These are phyloP conservation scores for Phoma herbarum DNA, from an alignment of 2,329 filamentous ascomycete genomes.

Conservation along the genomic window DNA sequence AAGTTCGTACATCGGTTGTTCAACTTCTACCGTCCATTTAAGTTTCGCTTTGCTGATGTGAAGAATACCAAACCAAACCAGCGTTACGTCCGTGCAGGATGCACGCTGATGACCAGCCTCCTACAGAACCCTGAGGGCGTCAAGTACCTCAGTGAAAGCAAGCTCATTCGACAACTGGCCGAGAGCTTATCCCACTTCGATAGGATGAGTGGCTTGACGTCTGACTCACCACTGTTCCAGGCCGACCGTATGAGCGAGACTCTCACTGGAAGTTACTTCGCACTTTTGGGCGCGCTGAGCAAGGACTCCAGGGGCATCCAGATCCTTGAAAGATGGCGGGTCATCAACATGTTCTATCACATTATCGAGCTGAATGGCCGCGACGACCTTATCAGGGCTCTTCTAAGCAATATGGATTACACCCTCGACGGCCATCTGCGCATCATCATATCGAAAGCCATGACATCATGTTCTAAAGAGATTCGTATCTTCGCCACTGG, in stretches of 20 bases:
- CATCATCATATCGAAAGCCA: slow-evolving; percentile 89
- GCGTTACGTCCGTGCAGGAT: slow-evolving; percentile 90
- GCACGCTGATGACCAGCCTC: slow-evolving; percentile 84
- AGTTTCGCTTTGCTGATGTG: slow-evolving; percentile 90
- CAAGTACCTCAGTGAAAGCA: slow-evolving; percentile 88
- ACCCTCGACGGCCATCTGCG: slow-evolving; percentile 83
- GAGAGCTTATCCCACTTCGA: slow-evolving; percentile 97
- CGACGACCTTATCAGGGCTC: slow-evolving; percentile 86
- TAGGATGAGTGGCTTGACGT: slow-evolving; percentile 76
- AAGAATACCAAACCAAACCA: slow-evolving; percentile 92
- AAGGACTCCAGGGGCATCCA: slow-evolving; percentile 82
- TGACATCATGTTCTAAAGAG: slow-evolving; percentile 89
- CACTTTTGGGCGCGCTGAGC: slow-evolving; percentile 87
- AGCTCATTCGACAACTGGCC: slow-evolving; percentile 89
- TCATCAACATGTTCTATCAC: slow-evolving; percentile 99
- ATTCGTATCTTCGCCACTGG: slow-evolving; percentile 92
- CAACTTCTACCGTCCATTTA: slow-evolving; percentile 96
- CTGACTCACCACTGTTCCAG: slow-evolving; percentile 88
- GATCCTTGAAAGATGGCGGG: slow-evolving; percentile 94
- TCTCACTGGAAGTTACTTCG: slow-evolving; percentile 90
- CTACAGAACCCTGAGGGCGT: slow-evolving; percentile 86
- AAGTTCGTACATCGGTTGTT: slow-evolving; percentile 96
- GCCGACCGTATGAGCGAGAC: slow-evolving; percentile 84
- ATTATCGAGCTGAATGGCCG: slow-evolving; percentile 91
- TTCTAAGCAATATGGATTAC: slow-evolving; percentile 93